A percentile compares a stretch with the other conserved stretches of the same genome.
These are phyloP conservation scores for Neocatenulostroma microsporum DNA, from an alignment of 2,329 filamentous ascomycete genomes.

Conservation along the genomic window DNA sequence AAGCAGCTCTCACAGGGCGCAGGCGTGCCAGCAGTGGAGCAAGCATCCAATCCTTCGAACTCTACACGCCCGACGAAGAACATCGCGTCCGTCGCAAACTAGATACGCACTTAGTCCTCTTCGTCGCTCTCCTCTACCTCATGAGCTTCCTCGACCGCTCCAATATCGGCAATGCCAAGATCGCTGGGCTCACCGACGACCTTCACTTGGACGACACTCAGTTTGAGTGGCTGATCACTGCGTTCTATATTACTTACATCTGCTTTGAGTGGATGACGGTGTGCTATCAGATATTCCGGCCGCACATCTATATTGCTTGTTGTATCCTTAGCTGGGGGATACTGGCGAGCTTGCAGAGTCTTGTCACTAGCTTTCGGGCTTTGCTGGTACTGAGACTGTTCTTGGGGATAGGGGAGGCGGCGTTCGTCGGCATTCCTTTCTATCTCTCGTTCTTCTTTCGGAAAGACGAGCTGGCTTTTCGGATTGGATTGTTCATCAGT, in stretches of 20 bases:
- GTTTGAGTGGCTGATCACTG: conserved; percentile 55
- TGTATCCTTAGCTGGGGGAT: conserved; percentile 74
- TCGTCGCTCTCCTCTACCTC: conserved; percentile 75
- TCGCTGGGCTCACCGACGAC: conserved; percentile 51
- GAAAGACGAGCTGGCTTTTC: conserved; percentile 67
- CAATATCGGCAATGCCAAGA: conserved; percentile 49
- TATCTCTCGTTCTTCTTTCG: conserved; percentile 58
- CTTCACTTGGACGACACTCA: conserved; percentile 48
- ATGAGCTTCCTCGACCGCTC: conserved; percentile 43
- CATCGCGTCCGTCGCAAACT: conserved; percentile 50
- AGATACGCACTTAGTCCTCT: conserved; percentile 68
- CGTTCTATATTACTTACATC: conserved; percentile 59
- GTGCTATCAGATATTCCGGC: conserved; percentile 50
- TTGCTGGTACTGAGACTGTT: conserved; percentile 54
- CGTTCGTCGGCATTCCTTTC: conserved; percentile 58
- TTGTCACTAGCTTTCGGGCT: conserved; percentile 42
- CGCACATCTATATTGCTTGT: conserved; percentile 53
- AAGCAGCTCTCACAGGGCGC: conserved; percentile 20
- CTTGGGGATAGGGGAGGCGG: conserved; percentile 53
- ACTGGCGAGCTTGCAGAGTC: conserved; percentile 62
- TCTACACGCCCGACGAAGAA: conserved; percentile 61
- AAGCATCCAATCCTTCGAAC: conserved; percentile 39
- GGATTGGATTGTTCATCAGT: conserved; percentile 80
- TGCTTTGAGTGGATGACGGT: conserved; percentile 58
- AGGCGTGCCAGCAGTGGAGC: conserved; percentile 7